Conservation (phyloP, 2,329 filamentous ascomycete genomes). For the Penicillium hordei region DNA sequence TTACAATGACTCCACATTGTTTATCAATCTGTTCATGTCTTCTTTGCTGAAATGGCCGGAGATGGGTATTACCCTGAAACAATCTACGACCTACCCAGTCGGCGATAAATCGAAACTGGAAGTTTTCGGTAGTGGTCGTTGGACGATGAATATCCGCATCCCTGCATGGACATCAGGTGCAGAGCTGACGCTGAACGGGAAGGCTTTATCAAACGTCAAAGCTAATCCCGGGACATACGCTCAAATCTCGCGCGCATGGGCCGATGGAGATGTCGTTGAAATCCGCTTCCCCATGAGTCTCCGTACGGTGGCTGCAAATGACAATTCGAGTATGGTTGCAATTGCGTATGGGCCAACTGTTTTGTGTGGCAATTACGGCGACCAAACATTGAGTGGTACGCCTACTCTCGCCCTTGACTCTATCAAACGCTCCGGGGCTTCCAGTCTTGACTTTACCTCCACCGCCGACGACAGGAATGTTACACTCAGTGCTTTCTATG, state of each 20-base stretch:
- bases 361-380: background rate
- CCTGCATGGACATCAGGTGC: background rate
- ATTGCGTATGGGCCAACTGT: background rate
- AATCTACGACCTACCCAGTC: background rate
- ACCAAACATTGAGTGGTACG: background rate
- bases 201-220: background rate
- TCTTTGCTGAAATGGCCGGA: background rate
- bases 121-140: background rate
- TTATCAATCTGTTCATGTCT: conserved; percentile 1
- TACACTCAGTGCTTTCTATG: background rate
- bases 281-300: conserved; percentile 1
- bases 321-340: background rate
- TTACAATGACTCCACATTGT: conserved; percentile 37
- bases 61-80: background rate
- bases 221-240: background rate
- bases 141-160: background rate
- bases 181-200: background rate
- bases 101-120: background rate
- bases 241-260: background rate
- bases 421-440: background rate
- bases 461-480: background rate
- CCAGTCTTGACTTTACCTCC: background rate
- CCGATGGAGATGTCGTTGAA: background rate
- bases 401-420: background rate
- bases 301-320: background rate